Percentiles rank a stretch among this genome's conserved stretches.
Evolutionary conservation across 805 yeast species (phyloP).

Genomic region (Millerozyma acaciae): DNA sequence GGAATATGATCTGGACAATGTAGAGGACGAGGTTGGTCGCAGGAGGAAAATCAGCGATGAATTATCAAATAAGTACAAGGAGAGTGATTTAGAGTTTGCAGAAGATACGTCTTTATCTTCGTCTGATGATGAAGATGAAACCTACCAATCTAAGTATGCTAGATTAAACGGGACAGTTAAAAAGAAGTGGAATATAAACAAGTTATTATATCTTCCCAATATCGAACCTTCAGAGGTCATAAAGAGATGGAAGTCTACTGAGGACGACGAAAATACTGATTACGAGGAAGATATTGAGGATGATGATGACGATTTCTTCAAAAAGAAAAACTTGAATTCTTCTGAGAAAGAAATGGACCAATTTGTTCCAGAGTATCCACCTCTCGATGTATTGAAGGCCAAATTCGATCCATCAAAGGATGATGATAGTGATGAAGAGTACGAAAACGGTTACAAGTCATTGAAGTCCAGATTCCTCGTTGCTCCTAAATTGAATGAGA

Average conservation of each 20-base stretch:
- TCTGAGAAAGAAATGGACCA: conserved; percentile 34
- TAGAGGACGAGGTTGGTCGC: no score
- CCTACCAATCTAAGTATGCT: conserved; percentile 52
- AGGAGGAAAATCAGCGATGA: not conserved
- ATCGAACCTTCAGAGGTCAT: conserved; percentile 71
- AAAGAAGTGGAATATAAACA: conserved; percentile 74
- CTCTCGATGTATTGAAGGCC: conserved; percentile 39
- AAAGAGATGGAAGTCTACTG: conserved; percentile 62
- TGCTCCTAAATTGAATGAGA: conserved; percentile 47
- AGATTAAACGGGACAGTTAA: conserved; percentile 52
- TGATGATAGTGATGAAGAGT: conserved; percentile 24
- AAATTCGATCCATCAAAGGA: conserved; percentile 40
- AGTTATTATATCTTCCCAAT: conserved; percentile 74
- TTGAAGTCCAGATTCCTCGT: conserved; percentile 48
- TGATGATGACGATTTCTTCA: conserved; percentile 53
- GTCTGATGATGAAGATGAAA: conserved; percentile 30
- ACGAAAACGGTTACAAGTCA: conserved; percentile 41
- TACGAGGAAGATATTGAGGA: conserved; percentile 42
- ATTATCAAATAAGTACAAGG: conserved; percentile 21
- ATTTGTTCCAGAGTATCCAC: conserved; percentile 32
- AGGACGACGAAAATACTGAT: conserved; percentile 34
- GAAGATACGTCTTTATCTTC: conserved; percentile 47
- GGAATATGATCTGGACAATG: conserved; percentile 36
- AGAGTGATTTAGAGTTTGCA: conserved; percentile 38
- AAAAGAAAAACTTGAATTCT: conserved; percentile 36